A percentile compares a stretch with the other conserved stretches of the same genome.
These are phyloP conservation scores for Zizania latifolia DNA, from an alignment of 176 grass and related monocot genomes.

Conservation along the genomic window DNA sequence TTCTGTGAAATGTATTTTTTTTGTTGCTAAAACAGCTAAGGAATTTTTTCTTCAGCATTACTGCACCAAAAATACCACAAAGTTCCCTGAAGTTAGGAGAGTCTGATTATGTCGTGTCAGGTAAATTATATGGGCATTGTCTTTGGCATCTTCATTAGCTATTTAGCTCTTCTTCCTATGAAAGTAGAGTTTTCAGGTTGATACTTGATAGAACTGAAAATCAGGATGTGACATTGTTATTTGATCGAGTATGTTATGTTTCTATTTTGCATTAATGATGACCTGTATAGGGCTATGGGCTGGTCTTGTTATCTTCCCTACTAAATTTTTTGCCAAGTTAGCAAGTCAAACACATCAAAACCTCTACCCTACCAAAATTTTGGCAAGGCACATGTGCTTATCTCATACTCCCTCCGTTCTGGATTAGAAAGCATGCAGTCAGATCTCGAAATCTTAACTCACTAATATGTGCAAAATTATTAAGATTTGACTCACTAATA, in stretches of 20 bases:
- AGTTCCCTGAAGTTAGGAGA: slow-evolving; percentile 79
- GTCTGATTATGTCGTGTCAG: slow-evolving; percentile 72
- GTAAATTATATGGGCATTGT: slow-evolving; percentile 29
- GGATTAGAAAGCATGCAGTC: too few relatives aligned
- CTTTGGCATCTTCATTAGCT: not conserved
- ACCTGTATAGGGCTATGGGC: not conserved
- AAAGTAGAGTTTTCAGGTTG: not conserved
- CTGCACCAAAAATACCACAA: slow-evolving; percentile 71
- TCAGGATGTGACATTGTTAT: not conserved
- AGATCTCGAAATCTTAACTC: too few relatives aligned
- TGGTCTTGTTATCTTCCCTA: too few relatives aligned
- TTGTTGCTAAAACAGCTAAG: slow-evolving; percentile 16
- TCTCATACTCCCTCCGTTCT: too few relatives aligned
- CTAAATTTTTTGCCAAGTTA: too few relatives aligned
- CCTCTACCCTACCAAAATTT: not conserved
- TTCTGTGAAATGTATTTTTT: not conserved
- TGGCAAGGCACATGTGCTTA: not conserved
- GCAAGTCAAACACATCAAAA: not conserved
- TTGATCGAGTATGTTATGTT: not conserved
- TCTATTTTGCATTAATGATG: not conserved
- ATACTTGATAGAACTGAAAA: slow-evolving; percentile 12
- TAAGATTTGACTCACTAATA: too few relatives aligned
- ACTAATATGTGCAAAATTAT: too few relatives aligned
- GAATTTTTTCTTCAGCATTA: slow-evolving; percentile 52
- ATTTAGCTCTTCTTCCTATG: not conserved